Base-by-base conservation (phyloP, 768 basidiomycete species). In the Omphalotus guepiniiformis region DNA sequence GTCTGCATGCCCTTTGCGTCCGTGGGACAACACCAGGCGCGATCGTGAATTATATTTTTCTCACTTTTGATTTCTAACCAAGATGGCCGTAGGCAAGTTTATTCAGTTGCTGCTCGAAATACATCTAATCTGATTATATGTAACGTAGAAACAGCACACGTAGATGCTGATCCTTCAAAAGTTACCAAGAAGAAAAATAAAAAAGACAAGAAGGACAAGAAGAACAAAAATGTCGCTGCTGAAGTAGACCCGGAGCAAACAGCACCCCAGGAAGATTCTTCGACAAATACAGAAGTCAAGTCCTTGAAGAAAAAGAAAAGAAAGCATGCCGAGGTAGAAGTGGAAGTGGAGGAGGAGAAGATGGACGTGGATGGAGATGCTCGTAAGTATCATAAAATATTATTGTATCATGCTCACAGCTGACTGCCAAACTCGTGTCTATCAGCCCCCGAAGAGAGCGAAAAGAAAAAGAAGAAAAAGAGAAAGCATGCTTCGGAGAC, bases 381-480 rank as follows among this genome's bases (percentile, higher is more conserved):
- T 27, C 37, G 46, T 47, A 47, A 3, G 37, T 32, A 32, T 32
- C 30, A 32, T n/a, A n/a, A n/a, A n/a, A n/a, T n/a, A 37, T 47
- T 27, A 26, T 39, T 4, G 15, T n/a, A 22, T 40, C 23, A 13
- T 40, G 26, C 29, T 27, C 15, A 4, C 21, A 26, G 26, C 23
- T 11, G 13, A 9, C 19, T 26, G 30, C 43, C 26, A 34, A 35
- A 25, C 13, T 39, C 1, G 28, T 12, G 25, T 2, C 12, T 18
- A 13, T 37, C 25, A 46, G 44, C 6, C 13, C 28, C 16, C 19
- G 42, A 40, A 42, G 48, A 30, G 36, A 42, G 5, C 13, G n/a
- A 28, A 38, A 59, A 55, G 21, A 52, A 57, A 39, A 67, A 63
- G 39, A 62, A 62, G 44, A 53, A 49, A 30, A 66, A 16, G 34